phyloP scores from a whole-genome alignment of 2,329 filamentous ascomycete species.

The Penicillium psychrosexuale region DNA sequence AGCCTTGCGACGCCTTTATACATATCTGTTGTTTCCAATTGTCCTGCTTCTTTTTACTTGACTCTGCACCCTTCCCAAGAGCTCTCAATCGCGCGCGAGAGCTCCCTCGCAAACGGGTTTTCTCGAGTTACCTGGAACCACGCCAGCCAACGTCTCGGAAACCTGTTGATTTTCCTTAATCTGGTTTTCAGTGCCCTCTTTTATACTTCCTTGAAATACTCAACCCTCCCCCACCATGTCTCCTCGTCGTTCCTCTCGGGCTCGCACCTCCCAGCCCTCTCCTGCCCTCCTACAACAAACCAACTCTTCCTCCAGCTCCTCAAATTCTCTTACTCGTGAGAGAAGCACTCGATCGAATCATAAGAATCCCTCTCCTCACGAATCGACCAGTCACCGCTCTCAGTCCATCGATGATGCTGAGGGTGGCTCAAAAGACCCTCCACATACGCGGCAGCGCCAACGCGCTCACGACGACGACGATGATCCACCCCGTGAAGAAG shows the following conservation, averaged over 20 bases:
- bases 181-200: slow-evolving; percentile 1
- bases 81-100: slow-evolving; percentile 26
- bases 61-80: slow-evolving; percentile 13
- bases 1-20: slow-evolving; percentile 31
- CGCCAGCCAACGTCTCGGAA: slow-evolving; percentile 8
- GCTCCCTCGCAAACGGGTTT: slow-evolving; percentile 24
- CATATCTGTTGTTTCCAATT: slow-evolving; percentile 30
- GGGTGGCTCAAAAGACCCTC: slow-evolving; percentile 54
- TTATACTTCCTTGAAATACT: slow-evolving; percentile 14
- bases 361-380: slow-evolving; percentile 69
- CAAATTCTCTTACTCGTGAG: slow-evolving; percentile 70
- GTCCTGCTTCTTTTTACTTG: slow-evolving; percentile 18
- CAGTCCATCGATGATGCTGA: slow-evolving; percentile 56
- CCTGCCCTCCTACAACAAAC: slow-evolving; percentile 70
- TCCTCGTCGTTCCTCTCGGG: slow-evolving; percentile 87
- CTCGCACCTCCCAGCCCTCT: slow-evolving; percentile 70
- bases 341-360: slow-evolving; percentile 68
- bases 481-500: slow-evolving; percentile 57
- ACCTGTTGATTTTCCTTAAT: slow-evolving; percentile 3
- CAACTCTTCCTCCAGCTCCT: slow-evolving; percentile 71
- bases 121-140: slow-evolving; percentile 15
- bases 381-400: slow-evolving; percentile 63
- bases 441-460: slow-evolving; percentile 73
- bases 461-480: slow-evolving; percentile 66
- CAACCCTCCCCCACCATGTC: slow-evolving; percentile 48